phyloP scores from a whole-genome alignment of 768 basidiomycete genomes.

The Chalciporus chontae region DNA sequence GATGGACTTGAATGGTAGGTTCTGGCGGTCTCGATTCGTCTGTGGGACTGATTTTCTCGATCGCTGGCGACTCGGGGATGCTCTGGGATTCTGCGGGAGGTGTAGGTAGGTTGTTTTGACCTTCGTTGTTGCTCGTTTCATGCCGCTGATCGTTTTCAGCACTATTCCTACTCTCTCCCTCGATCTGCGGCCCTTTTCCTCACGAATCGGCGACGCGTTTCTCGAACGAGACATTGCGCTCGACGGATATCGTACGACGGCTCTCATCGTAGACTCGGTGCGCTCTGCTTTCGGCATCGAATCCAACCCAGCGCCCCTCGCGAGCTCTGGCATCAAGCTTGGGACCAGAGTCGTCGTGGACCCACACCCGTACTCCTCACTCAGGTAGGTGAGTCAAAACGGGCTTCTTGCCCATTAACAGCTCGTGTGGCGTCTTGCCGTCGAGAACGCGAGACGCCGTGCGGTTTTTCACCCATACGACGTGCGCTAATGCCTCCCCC shows the following conservation, averaged over 20 bases:
- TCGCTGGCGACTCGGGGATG: not conserved
- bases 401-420: constrained; percentile 15
- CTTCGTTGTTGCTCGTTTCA: not conserved
- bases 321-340: constrained; percentile 13
- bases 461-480: constrained; percentile 19
- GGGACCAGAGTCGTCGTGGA: constrained; percentile 7
- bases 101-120: not conserved
- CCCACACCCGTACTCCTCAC: constrained; percentile 18
- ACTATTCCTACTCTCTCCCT: not conserved
- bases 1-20: too few species aligned
- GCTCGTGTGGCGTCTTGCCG: constrained; percentile 7
- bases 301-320: constrained; percentile 10
- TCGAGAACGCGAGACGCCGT: not conserved
- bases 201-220: not conserved
- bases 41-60: too few species aligned
- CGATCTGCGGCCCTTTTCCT: not conserved
- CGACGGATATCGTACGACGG: not conserved
- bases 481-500: constrained; percentile 18
- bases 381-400: constrained; percentile 13
- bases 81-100: not conserved
- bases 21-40: too few species aligned
- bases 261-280: not conserved
- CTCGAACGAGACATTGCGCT: not conserved
- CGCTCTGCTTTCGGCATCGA: not conserved
- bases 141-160: not conserved